Evolutionary conservation across 495 filamentous ascomycete species (phyloP).

Genomic region (Barbatosphaeria neglecta): DNA sequence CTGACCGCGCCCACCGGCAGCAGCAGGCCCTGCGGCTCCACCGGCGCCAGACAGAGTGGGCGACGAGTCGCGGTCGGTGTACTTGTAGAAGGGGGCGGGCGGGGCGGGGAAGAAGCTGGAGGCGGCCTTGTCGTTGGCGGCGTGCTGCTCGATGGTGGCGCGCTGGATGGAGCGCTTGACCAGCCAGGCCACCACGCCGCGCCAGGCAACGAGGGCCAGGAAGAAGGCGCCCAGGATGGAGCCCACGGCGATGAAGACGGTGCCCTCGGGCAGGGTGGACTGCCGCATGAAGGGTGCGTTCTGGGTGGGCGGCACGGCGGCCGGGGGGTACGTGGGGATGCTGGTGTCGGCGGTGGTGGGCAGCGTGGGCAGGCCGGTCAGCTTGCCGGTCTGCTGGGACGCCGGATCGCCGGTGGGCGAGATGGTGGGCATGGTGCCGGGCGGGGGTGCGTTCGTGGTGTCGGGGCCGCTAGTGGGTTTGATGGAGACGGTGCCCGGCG

Average conservation of each 20-base stretch:
- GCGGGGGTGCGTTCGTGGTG: constrained; percentile 11
- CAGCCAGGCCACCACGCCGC: constrained; percentile 79
- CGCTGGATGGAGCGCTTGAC: constrained; percentile 80
- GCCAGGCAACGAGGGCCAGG: constrained; percentile 72
- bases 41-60: constrained; percentile 46
- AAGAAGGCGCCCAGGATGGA: constrained; percentile 75
- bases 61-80: constrained; percentile 44
- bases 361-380: constrained; percentile 36
- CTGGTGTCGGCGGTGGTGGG: constrained; percentile 22
- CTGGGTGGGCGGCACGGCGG: constrained; percentile 67
- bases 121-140: constrained; percentile 50
- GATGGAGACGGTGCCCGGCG: background rate
- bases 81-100: constrained; percentile 44
- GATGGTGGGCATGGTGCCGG: constrained; percentile 16
- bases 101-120: constrained; percentile 35
- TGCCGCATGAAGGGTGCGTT: constrained; percentile 92
- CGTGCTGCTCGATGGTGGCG: constrained; percentile 59
- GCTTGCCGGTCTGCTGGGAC: constrained; percentile 5
- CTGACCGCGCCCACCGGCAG: constrained; percentile 17
- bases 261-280: constrained; percentile 83
- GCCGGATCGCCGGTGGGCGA: constrained; percentile 11
- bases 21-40: constrained; percentile 9
- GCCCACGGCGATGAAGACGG: constrained; percentile 90
- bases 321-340: constrained; percentile 41
- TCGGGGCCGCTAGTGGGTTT: constrained; percentile 4